Base-by-base conservation (phyloP, 2,329 filamentous ascomycete genomes). In the Xylariales sp. region DNA sequence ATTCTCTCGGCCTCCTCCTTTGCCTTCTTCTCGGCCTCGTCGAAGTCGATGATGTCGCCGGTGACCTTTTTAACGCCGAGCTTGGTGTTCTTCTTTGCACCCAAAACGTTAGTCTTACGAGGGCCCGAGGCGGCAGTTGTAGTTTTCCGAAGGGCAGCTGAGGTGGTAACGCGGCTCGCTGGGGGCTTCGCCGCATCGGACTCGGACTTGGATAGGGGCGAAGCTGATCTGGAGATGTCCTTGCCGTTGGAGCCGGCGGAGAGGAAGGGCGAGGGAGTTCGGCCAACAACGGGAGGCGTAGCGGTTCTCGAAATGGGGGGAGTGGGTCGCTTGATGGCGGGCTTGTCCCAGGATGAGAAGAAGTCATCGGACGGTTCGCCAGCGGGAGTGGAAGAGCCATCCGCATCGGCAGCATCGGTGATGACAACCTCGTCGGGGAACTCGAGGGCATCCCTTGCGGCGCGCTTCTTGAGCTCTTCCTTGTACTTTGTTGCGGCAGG, bases 291-390 rank as follows among this genome's bases (percentile, higher is more conserved):
- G 4, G 87, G 83, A 12, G 91, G 91, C 3, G 93, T 97, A 36
- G 81, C 83, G 29, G 88, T 93, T 56, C 93, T 84, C 25, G 91
- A 96, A 29, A 93, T 78, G 13, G 93, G 91, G 49, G 95, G 95
- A 47, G 88, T 96, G 24, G 91, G 91, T 52, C 89, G 83, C 74
- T 97, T 98, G 67, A 98, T 94, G 5, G 89, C 79, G 16, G 93
- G 93, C 69, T 97, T 96, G 58, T 97, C 93, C 93, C 91, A 98
- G 1, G 89, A 96, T 8, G 91, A 95, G 67, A 98, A 98, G 73
- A 98, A 98, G 61, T 97, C 93, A 56, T 96, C 90, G 15, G 84
- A 82, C 16, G 78, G 74, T 50, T 95, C 89, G 49, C 81, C 85
- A 31, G 85, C 77, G n/a, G 90, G 87, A 10, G 88, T 94, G 48